Conservation (phyloP, 805 yeast genomes). For the Cyberlindnera mississippiensis region DNA sequence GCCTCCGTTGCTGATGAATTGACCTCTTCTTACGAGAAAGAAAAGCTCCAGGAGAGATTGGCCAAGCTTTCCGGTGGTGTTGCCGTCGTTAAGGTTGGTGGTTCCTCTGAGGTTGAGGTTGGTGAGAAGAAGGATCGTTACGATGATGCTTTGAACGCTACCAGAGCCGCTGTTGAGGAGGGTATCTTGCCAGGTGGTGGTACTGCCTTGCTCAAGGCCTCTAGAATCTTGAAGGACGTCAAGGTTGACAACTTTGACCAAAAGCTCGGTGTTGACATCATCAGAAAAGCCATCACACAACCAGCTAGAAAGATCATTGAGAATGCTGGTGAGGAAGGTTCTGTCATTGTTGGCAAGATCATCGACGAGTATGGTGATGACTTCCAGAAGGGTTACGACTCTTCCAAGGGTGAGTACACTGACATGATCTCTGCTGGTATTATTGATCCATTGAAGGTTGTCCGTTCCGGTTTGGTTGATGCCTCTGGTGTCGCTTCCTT, state of each 20-base stretch:
- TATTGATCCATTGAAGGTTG: slow-evolving; percentile 98
- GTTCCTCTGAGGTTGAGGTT: slow-evolving; percentile 95
- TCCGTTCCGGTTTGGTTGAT: slow-evolving; percentile 92
- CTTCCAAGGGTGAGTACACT: slow-evolving; percentile 88
- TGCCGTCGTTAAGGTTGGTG: slow-evolving; percentile 97
- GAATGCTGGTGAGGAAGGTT: slow-evolving; percentile 98
- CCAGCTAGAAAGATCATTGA: slow-evolving; percentile 97
- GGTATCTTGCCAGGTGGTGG: slow-evolving; percentile 99
- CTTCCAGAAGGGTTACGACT: slow-evolving; percentile 90
- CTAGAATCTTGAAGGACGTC: slow-evolving; percentile 57
- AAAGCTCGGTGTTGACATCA: slow-evolving; percentile 93
- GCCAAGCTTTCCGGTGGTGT: slow-evolving; percentile 99
- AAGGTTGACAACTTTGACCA: slow-evolving; percentile 82
- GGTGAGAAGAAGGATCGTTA: slow-evolving; percentile 99
- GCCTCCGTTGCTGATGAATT: slow-evolving; percentile 23
- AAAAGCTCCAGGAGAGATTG: slow-evolving; percentile 95
- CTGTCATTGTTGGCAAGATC: slow-evolving; percentile 93
- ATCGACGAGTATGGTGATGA: slow-evolving; percentile 48
- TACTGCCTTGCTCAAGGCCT: slow-evolving; percentile 93
- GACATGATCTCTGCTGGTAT: slow-evolving; percentile 97
- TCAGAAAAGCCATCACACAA: slow-evolving; percentile 89
- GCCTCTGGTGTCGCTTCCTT: slow-evolving; percentile 97
- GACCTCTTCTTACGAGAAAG: slow-evolving; percentile 75
- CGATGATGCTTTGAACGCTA: slow-evolving; percentile 97
- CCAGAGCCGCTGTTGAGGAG: slow-evolving; percentile 99